Base-by-base conservation (phyloP, 768 basidiomycete genomes). In the Tulasnella calospora region DNA sequence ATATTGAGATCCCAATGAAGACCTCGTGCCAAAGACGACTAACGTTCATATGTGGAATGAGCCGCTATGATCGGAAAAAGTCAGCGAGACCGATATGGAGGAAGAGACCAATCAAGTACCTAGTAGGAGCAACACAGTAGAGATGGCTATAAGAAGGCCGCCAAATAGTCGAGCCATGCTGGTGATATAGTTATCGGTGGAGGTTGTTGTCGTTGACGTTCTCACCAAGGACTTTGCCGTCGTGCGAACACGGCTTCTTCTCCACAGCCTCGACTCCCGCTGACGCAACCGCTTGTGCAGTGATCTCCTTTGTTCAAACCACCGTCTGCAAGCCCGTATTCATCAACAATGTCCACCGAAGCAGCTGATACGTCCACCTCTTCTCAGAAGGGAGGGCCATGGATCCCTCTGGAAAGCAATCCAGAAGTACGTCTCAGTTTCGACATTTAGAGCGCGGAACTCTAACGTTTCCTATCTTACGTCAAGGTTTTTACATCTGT, bases 321-420 rank as follows among this genome's bases (percentile, higher is more conserved):
- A 61, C 57, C 57, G 30, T 61, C 57, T n/a, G 27, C 23, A 47
- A 21, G 15, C 46, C 46, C 21, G 17, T 47, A 61, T 30, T 61
- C 57, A 23, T 30, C 23, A 27, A 27, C 19, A 61, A 61, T 61
- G 57, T 61, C 57, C 33, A 71, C 73, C 47, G 44, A 74, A 40
- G 61, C 36, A 3, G n/a, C 75, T n/a, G 71, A 41, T 33, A 21
- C 33, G 44, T 30, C 69, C 21, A 21, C 75, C 35, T 21, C 38
- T 8, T 27, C 44, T 36, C 40, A 78, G 69, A 71, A 70, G n/a
- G 78, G 40, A 27, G 78, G 78, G 41, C 87, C 85, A 67, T 95
- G 94, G 94, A 89, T 95, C 73, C 94, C 94, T 10, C 87, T 94
- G 17, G 94, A 95, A 85, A 90, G 91, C 80, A 93, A 92, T 81